These are phyloP conservation scores for Diaporthe citriasiana DNA, from an alignment of 2,329 filamentous ascomycete genomes.

Conservation along the genomic window DNA sequence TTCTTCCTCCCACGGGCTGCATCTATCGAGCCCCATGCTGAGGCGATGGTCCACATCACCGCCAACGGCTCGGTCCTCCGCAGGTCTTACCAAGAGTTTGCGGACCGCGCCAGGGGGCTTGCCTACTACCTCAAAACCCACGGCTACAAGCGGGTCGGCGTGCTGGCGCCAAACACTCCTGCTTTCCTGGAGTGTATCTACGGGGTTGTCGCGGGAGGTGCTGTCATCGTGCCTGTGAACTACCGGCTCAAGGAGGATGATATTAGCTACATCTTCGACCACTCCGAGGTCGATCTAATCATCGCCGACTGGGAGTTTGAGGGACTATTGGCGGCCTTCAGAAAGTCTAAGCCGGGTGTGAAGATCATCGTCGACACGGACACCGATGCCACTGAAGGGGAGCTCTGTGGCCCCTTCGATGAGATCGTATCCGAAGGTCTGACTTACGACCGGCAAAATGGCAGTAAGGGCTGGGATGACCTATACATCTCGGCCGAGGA, in stretches of 20 bases:
- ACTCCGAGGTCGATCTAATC: slow-evolving; percentile 87
- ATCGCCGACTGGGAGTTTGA: slow-evolving; percentile 89
- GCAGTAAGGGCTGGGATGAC: slow-evolving; percentile 80
- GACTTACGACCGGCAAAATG: slow-evolving; percentile 76
- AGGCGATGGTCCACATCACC: slow-evolving; percentile 89
- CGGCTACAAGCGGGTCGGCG: slow-evolving; percentile 81
- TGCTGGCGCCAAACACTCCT: slow-evolving; percentile 92
- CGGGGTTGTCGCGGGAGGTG: slow-evolving; percentile 86
- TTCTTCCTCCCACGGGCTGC: slow-evolving; percentile 90
- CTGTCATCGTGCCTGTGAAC: slow-evolving; percentile 78
- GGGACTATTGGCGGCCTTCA: slow-evolving; percentile 77
- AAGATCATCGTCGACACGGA: slow-evolving; percentile 85
- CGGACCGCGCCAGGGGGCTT: slow-evolving; percentile 87
- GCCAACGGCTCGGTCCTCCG: slow-evolving; percentile 80
- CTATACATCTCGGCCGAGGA: slow-evolving; percentile 78
- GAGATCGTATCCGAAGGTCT: slow-evolving; percentile 86
- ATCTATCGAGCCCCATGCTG: slow-evolving; percentile 86
- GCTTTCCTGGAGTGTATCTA: slow-evolving; percentile 94
- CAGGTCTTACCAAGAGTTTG: slow-evolving; percentile 83
- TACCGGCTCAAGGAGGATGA: slow-evolving; percentile 83
- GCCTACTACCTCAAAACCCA: slow-evolving; percentile 89
- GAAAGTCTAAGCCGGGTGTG: slow-evolving; percentile 70
- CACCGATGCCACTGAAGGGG: slow-evolving; percentile 81
- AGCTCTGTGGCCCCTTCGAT: slow-evolving; percentile 85
- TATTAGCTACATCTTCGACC: slow-evolving; percentile 90